Conservation (phyloP, 1,284 basidiomycete species). For the Cerrena zonata region DNA sequence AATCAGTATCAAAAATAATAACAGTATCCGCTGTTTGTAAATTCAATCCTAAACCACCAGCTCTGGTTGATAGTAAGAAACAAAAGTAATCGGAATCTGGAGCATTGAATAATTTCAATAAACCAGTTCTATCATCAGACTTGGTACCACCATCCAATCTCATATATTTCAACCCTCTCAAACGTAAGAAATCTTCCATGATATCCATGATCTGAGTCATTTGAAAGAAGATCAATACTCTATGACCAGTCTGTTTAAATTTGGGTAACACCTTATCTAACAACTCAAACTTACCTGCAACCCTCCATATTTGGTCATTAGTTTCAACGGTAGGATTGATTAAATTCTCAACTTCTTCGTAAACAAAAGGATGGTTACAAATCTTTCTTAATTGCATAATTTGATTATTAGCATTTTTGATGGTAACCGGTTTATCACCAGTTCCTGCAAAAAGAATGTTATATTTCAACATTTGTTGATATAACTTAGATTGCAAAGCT, state of each 20-base stretch:
- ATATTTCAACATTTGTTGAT: constrained; percentile 96
- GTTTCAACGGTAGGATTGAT: constrained; percentile 78
- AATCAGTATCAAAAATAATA: constrained; percentile 65
- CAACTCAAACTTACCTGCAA: constrained; percentile 94
- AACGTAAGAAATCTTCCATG: constrained; percentile 95
- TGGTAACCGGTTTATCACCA: constrained; percentile 64
- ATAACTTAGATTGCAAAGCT: constrained; percentile 88
- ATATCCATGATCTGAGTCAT: constrained; percentile 99
- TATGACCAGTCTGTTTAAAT: constrained; percentile 87
- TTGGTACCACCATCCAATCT: constrained; percentile 97
- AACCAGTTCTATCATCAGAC: constrained; percentile 90
- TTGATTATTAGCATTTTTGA: constrained; percentile 91
- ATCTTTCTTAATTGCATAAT: constrained; percentile 99
- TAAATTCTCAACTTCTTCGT: constrained; percentile 90
- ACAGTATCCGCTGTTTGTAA: constrained; percentile 98
- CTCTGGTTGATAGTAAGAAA: constrained; percentile 94
- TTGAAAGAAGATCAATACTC: constrained; percentile 98
- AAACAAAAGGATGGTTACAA: constrained; percentile 95
- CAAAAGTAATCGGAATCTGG: constrained; percentile 86
- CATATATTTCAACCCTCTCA: constrained; percentile 85
- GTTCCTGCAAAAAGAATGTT: constrained; percentile 92
- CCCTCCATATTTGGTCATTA: constrained; percentile 82
- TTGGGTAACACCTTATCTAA: constrained; percentile 91
- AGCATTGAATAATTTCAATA: constrained; percentile 89
- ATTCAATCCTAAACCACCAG: constrained; percentile 96